Evolutionary conservation across 1,284 basidiomycete species (phyloP).

Genomic region (Laetiporus sulphureus): DNA sequence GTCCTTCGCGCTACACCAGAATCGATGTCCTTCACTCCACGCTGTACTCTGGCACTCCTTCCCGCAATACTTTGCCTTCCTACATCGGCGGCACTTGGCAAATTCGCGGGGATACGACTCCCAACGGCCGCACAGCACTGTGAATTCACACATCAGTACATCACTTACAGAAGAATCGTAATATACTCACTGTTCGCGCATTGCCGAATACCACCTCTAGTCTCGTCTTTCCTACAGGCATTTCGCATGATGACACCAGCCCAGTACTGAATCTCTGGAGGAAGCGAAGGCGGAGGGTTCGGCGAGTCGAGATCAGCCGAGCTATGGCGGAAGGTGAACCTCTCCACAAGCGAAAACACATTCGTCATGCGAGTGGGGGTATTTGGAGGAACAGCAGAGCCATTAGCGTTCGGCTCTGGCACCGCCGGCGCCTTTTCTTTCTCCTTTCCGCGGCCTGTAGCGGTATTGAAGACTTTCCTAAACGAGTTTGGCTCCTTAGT

Average conservation of each 20-base stretch:
- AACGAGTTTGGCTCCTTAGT: conserved; percentile 24
- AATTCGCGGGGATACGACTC: conserved; percentile 92
- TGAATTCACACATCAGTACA: conserved; percentile 6
- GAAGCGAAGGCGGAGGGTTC: conserved; percentile 67
- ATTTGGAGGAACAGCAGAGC: conserved; percentile 15
- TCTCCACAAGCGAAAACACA: conserved; percentile 93
- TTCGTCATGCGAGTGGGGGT: conserved; percentile 60
- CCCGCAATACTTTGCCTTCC: conserved; percentile 98
- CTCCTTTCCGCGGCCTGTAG: conserved; percentile 28
- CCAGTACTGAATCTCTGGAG: conserved; percentile 97
- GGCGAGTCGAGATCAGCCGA: conserved; percentile 70
- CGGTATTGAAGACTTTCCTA: conserved; percentile 25
- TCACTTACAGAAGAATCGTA: background rate
- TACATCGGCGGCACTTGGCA: conserved; percentile 92
- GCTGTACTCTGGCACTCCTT: conserved; percentile 97
- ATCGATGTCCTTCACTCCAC: conserved; percentile 96
- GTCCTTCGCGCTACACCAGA: conserved; percentile 78
- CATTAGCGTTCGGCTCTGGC: conserved; percentile 7
- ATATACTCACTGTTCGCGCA: conserved; percentile 87
- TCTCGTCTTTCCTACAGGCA: conserved; percentile 96
- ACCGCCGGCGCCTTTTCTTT: conserved; percentile 25
- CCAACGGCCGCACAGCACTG: conserved; percentile 94
- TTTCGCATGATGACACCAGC: conserved; percentile 99
- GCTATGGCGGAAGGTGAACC: conserved; percentile 91
- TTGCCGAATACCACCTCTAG: conserved; percentile 87